These are phyloP conservation scores for Cudoniella acicularis DNA, from an alignment of 495 filamentous ascomycete genomes.

Conservation along the genomic window DNA sequence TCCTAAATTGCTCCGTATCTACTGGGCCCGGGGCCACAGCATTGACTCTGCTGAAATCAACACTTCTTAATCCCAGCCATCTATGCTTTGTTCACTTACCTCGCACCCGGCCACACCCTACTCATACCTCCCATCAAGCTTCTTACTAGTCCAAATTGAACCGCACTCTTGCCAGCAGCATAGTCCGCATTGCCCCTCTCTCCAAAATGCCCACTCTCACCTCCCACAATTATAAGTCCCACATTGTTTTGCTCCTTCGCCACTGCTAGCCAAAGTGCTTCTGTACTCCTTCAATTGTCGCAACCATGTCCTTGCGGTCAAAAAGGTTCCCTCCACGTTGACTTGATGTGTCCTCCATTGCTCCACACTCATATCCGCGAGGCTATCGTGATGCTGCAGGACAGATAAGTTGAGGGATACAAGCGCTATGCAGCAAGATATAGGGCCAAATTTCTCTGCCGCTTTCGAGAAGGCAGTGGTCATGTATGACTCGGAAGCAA, in stretches of 20 bases:
- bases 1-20: constrained; percentile 33
- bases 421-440: constrained; percentile 37
- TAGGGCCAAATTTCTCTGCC: constrained; percentile 25
- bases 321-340: constrained; percentile 41
- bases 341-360: constrained; percentile 35
- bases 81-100: constrained; percentile 1
- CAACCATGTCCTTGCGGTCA: constrained; percentile 33
- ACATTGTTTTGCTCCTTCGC: constrained; percentile 28
- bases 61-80: neutral
- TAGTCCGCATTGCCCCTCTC: constrained; percentile 37
- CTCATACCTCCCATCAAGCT: constrained; percentile 35
- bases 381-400: constrained; percentile 28
- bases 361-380: constrained; percentile 34
- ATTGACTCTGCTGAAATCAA: constrained; percentile 31
- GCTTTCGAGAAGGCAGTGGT: constrained; percentile 29
- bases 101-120: constrained; percentile 28
- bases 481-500: constrained; percentile 29
- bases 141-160: constrained; percentile 35
- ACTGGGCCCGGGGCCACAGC: constrained; percentile 40
- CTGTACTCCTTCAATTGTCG: constrained; percentile 18
- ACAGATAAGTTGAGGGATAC: constrained; percentile 37
- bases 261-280: neutral
- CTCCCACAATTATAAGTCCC: constrained; percentile 37
- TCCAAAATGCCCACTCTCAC: constrained; percentile 41
- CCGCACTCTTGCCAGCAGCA: constrained; percentile 37